Evolutionary conservation across 352 stramenopile species (phyloP), one percentile per base, ranked within the genome.

Genomic region (Phytophthora colocasiae): DNA sequence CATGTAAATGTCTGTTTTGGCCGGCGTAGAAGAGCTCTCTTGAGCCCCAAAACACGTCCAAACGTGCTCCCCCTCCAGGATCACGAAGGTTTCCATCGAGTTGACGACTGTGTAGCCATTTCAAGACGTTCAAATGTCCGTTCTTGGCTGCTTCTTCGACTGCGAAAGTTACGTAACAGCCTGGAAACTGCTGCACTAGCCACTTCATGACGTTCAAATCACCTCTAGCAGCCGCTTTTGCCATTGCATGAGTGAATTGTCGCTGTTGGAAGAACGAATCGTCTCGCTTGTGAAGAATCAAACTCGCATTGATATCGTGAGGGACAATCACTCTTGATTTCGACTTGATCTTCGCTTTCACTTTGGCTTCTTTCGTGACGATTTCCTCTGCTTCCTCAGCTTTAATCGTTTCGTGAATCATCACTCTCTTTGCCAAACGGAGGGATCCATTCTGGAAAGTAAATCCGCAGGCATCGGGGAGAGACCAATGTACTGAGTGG

Each of bases 11-110:
- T 1, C 69, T 57, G 22, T 70, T 60, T 29, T 75, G 63, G 12
- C 63, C 74, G 15, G 74, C 70, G 45, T 78, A 80, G 38, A 80
- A 74, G 11, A 82, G 59, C 63, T 79, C 71, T 55, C 56, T 71
- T 2, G 71, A 58, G 3, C 67, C 71, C 67, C 71, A 79, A 39
- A 79, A 76, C 6, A 76, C 71, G 24, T 70, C 59, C 9, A 72
- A 31, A 6, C 11, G 47, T 11, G 24, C 41, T 6, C 49, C 56
- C 12, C 44, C 50, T 17, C 36, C 46, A 22, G 24, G 39, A 31
- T 64, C 59, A 32, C 61, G 45, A 11, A 51, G 14, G n/a, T 71
- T 54, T n/a, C 50, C 61, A 39, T 45, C 38, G 10, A 51, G 38
- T 31, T 59, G 59, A 19, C 66, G 46, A 29, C 44, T 22, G 14